A percentile compares a stretch with the other conserved stretches of the same genome.
These are phyloP conservation scores for Macrolepiota dolichaula DNA, from an alignment of 768 basidiomycete genomes.

Conservation along the genomic window DNA sequence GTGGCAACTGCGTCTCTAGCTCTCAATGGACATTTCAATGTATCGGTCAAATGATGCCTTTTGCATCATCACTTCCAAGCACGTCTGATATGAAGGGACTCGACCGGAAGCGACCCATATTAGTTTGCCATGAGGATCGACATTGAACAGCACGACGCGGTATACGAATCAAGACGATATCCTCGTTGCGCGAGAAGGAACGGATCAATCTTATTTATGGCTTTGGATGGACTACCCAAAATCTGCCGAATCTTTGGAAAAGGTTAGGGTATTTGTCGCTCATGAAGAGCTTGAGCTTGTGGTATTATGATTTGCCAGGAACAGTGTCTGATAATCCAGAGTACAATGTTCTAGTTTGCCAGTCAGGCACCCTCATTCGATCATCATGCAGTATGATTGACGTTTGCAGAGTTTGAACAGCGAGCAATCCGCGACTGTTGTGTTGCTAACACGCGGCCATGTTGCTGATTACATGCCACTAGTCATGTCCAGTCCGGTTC, in stretches of 20 bases:
- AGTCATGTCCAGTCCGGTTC: constrained; percentile 50
- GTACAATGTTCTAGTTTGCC: constrained; percentile 48
- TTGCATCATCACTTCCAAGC: constrained; percentile 42
- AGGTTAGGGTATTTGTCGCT: constrained; percentile 28
- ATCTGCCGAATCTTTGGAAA: constrained; percentile 59
- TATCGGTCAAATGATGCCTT: constrained; percentile 59
- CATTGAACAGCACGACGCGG: not conserved
- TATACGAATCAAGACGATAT: constrained; percentile 53
- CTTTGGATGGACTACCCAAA: constrained; percentile 56
- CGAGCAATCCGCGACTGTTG: constrained; percentile 17
- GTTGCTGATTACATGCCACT: not conserved
- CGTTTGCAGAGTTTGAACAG: constrained; percentile 48
- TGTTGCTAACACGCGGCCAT: not conserved
- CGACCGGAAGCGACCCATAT: constrained; percentile 50
- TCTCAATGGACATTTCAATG: constrained; percentile 57
- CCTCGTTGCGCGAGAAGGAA: constrained; percentile 62
- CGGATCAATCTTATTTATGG: constrained; percentile 56
- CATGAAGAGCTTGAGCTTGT: not conserved
- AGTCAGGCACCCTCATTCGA: constrained; percentile 52
- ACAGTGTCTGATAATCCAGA: constrained; percentile 53
- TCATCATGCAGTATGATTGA: constrained; percentile 54
- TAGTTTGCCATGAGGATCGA: not conserved
- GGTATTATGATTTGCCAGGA: constrained; percentile 28
- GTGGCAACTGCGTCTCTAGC: constrained; percentile 59
- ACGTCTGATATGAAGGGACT: constrained; percentile 68